Evolutionary conservation across 495 filamentous ascomycete genomes (phyloP).

Genomic region (Talaromyces trachyspermus): DNA sequence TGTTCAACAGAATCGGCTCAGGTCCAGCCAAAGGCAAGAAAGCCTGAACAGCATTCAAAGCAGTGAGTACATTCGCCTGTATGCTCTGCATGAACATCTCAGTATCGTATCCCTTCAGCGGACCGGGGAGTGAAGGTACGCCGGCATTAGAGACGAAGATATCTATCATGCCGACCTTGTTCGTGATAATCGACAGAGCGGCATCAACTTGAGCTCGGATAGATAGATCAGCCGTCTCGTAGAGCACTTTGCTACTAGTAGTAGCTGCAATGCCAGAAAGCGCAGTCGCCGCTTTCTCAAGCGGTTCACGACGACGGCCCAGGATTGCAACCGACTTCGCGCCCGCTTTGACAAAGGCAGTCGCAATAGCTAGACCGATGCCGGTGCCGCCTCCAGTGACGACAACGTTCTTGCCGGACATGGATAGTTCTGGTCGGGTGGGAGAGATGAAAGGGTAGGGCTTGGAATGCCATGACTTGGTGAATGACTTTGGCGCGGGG

Average conservation of each 20-base stretch:
- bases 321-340: constrained; percentile 27
- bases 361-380: constrained; percentile 30
- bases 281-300: constrained; percentile 14
- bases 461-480: constrained; percentile 26
- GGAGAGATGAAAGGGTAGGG: constrained; percentile 38
- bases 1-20: not conserved
- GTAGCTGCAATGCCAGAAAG: not conserved
- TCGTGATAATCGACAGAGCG: constrained; percentile 20
- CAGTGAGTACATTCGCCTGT: not conserved
- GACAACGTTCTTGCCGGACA: constrained; percentile 35
- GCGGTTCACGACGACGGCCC: constrained; percentile 20
- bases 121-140: not conserved
- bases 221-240: constrained; percentile 28
- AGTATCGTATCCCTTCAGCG: not conserved
- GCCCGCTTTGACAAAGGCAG: constrained; percentile 30
- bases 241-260: constrained; percentile 16
- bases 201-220: constrained; percentile 28
- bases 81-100: not conserved
- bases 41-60: not conserved
- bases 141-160: constrained; percentile 85
- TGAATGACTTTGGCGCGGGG: constrained; percentile 11
- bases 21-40: not conserved
- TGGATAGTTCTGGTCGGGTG: constrained; percentile 28
- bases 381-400: constrained; percentile 40
- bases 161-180: constrained; percentile 37